Evolutionary conservation across 371 early-diverging fungal genomes (phyloP), one percentile per base, ranked within the genome.

Genomic region (Fennellomyces sp.): DNA sequence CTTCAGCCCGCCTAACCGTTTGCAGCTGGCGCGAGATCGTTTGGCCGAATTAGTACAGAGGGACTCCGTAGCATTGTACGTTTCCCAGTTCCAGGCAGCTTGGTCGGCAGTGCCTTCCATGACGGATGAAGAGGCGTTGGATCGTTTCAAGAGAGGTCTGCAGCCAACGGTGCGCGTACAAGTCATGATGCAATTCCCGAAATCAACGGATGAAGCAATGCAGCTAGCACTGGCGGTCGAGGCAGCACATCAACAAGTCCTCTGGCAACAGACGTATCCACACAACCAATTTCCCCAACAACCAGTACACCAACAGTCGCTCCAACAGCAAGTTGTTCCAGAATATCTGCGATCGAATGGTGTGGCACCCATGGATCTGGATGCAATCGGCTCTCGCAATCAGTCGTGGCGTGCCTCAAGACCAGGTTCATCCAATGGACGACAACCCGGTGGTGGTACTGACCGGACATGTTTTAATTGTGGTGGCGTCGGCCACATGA

Each of bases 111-210:
- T 59, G 15, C 56, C 56, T 0, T 36, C 56, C 2, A 55, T 55
- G 56, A 55, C 41, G 12, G 39, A 55, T 28, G 56, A 55, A 39
- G 56, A 55, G 41, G 56, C 56, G 2, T 27, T 55, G 41, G 56
- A 55, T 15, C 39, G 39, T 27, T 55, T 55, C 26, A 1, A 13
- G 6, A 5, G 26, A 15, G 41, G 56, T 1, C 10, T 57, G 23
- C 29, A 57, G 17, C 5, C 2, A 3, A 19, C n/a, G 0, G 42
- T 47, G 0, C 47, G 31, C 19, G 3, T 48, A 21, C 48, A 48
- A 21, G 48, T 48, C 3, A 26, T 21, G 7, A 48, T 25, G 4
- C 19, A 21, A 3, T 48, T 48, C 28, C 48, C 48, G 19, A 21
- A 15, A 25, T 21, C 5, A 11, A 26, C 48, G 10, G 28, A 21